Conservation (phyloP, 1,284 basidiomycete genomes). For the Sutorius eximius region DNA sequence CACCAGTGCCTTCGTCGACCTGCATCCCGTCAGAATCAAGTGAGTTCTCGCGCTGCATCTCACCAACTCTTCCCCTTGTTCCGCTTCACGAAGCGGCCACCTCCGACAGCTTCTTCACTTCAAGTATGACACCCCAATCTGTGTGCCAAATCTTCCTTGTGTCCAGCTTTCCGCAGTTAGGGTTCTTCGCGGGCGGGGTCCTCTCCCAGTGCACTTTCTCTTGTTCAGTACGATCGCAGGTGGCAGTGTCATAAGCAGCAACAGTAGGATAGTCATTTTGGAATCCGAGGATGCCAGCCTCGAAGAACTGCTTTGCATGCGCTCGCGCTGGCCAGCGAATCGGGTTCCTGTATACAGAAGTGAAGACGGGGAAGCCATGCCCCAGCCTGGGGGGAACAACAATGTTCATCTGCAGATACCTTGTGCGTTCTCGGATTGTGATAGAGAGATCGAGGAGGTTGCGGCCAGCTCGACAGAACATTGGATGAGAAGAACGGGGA, state of each 20-base stretch:
- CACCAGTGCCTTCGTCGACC: conserved; percentile 9
- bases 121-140: conserved; percentile 70
- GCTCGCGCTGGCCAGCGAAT: conserved; percentile 80
- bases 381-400: conserved; percentile 83
- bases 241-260: conserved; percentile 51
- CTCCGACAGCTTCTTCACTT: conserved; percentile 35
- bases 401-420: conserved; percentile 82
- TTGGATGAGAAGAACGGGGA: conserved; percentile 82
- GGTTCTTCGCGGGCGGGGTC: conserved; percentile 82
- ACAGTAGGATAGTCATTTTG: conserved; percentile 79
- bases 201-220: conserved; percentile 69
- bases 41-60: conserved; percentile 49
- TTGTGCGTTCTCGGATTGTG: conserved; percentile 23
- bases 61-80: conserved; percentile 41
- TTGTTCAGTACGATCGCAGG: conserved; percentile 45
- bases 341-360: conserved; percentile 79
- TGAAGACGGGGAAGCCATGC: conserved; percentile 83
- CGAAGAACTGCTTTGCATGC: conserved; percentile 74
- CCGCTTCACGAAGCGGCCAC: neutral
- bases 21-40: conserved; percentile 12
- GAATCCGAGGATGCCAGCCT: conserved; percentile 72
- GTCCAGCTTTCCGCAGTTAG: conserved; percentile 67
- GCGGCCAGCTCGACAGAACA: conserved; percentile 54
- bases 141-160: conserved; percentile 71
- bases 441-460: conserved; percentile 26